Base-by-base conservation (phyloP, 2,329 filamentous ascomycete genomes). In the Purpureocillium takamizusanense region DNA sequence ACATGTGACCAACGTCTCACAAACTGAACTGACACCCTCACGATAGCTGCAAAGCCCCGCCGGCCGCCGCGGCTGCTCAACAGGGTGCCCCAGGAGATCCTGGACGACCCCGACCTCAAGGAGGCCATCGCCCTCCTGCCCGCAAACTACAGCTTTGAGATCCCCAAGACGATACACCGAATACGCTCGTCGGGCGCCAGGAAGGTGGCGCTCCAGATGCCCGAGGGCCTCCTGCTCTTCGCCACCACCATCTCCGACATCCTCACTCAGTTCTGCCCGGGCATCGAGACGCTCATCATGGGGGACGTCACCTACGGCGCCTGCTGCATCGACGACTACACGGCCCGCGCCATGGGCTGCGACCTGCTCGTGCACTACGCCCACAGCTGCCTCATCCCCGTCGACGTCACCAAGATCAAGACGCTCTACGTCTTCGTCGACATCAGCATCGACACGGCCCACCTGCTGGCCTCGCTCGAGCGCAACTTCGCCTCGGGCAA, bases 261-360 rank as follows among this genome's bases (percentile, higher is more conserved):
- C 51, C 70, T 98, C 35, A 86, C 85, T 1, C 84, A 89, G 56
- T 98, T 98, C 66, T 98, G 92, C 55, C 83, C 87, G 0, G 88
- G 85, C 2, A 83, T 84, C 31, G 86, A 94, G 58, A 97, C 90
- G 2, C 71, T 97, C 38, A 98, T 98, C 60, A 98, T 98, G 92
- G 92, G 92, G 44, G 92, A 98, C 58, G 92, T 98, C 32, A 98
- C 92, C 1, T 98, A 98, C 59, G 92, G 92, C 46, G 92, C 92
- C 16, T 98, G 92, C 68, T 98, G 92, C 57, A 95, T 98, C 51
- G 92, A 98, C 59, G 92, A 98, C 64, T 98, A 94, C 64, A 98
- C 92, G 0, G 94, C 92, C 2, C 74, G 90, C 33, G 92, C 94
- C 1, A 74, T 98, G 16, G 92, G 88, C 2, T 98, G 92, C 58